These are phyloP conservation scores for Trichoderma reesei DNA, from an alignment of 495 filamentous ascomycete species.

Conservation along the genomic window DNA sequence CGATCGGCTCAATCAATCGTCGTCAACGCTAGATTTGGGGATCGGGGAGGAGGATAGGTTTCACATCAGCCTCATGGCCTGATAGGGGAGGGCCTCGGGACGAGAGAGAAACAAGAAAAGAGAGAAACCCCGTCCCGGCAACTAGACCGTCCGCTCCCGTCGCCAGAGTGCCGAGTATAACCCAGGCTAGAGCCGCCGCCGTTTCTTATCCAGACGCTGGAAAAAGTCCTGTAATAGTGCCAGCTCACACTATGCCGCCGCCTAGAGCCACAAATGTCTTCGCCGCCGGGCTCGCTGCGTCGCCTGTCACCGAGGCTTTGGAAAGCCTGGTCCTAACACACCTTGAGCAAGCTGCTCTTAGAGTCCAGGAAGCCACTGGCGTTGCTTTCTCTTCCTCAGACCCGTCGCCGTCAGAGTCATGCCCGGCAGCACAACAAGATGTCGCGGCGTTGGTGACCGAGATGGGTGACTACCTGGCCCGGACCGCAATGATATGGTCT, in stretches of 20 bases:
- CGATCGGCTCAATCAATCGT: neutral
- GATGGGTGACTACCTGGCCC: slow-evolving; percentile 4
- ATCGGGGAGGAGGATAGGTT: neutral
- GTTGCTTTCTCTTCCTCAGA: neutral
- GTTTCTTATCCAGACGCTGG: neutral
- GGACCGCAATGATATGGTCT: neutral
- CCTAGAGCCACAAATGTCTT: neutral
- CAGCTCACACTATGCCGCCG: neutral
- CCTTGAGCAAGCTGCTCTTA: neutral
- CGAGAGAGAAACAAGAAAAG: neutral
- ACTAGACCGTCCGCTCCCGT: neutral
- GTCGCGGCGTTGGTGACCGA: neutral
- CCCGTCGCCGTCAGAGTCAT: neutral
- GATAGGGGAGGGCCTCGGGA: neutral
- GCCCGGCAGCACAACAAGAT: neutral
- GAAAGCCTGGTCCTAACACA: neutral
- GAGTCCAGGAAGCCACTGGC: neutral
- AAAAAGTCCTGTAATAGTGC: neutral
- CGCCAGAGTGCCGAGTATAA: neutral
- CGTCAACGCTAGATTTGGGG: neutral
- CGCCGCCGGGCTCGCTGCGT: neutral
- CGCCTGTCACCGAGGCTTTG: neutral
- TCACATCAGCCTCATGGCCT: neutral
- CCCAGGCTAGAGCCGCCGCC: neutral
- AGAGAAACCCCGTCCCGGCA: too few relatives aligned